Base-by-base conservation (phyloP, 2,329 filamentous ascomycete species). In the Fusarium sp. region DNA sequence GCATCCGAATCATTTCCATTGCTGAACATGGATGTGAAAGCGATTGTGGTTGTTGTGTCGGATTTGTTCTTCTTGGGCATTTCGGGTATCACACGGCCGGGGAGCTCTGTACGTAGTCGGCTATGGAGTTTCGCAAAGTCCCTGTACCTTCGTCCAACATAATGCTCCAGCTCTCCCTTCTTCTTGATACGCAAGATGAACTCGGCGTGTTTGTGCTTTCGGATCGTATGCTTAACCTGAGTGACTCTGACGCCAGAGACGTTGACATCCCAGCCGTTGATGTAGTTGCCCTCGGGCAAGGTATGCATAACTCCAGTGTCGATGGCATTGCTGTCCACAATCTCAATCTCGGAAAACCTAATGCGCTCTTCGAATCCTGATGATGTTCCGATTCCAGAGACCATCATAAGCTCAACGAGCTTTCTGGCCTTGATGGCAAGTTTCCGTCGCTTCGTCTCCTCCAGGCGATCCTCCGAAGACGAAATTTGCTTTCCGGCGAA, bases 381-480 rank as follows among this genome's bases (percentile, higher is more conserved):
- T 6, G 96, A 94, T 1, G 96, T 99, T 34, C 92, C 93, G 60
- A 99, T 91, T 37, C 96, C 96, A 9, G 95, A 98, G 10, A 99
- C 96, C 94, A 99, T 97, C 96, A 99, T 99, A 65, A 99, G 85
- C 84, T 99, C 96, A 12, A 99, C 93, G 60, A 99, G 83, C 83
- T 99, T 99, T 79, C 96, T 91, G 47, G 92, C 93, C 85, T 99
- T 99, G 73, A 91, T 85, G 5, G 96, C 95, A 69, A 99, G 83
- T 80, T 99, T 99, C 70, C 90, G 87, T 61, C 96, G 88, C 83
- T 99, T 99, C 11, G 96, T 98, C 80, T 97, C 94, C 81, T 99
- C 96, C 31, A 98, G 83, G 6, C 96, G 89, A 78, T 99, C 96
- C 81, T 98, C 96, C 7, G 95, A 97, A 8, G 94, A 97, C 3